Evolutionary conservation across 2,329 filamentous ascomycete species (phyloP), one percentile per base, ranked within the genome.

Genomic region (Colletotrichum viniferum): DNA sequence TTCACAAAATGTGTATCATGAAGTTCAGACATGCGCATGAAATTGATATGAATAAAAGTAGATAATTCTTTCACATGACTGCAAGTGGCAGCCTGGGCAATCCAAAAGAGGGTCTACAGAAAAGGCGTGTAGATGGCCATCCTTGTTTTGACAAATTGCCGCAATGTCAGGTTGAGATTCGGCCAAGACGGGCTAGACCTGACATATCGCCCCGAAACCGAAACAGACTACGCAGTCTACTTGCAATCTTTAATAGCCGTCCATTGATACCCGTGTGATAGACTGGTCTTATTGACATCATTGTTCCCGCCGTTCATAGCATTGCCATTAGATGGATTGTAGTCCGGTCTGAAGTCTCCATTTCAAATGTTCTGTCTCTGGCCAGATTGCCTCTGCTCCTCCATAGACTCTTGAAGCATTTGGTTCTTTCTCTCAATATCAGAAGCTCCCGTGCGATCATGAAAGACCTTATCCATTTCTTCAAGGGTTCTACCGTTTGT

Each of bases 21-120:
- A 12, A 21, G 18, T 48, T 48, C 5, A 21, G n/a, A 3, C n/a
- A 12, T 21, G 18, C 43, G 10, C 5, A 5, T 5, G n/a, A 13
- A 2, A 2, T 12, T 21, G 4, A 48, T 10, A 12, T 48, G 43
- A 13, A 2, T 48, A 18, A n/a, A 48, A 21, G 10, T 48, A 48
- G 0, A 0, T 4, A 4, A 4, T 12, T 21, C 7, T 48, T 48
- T 7, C 1, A 0, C 43, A 48, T 43, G 16, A 12, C 0, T 4
- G 10, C 3, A 21, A 43, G 38, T n/a, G 18, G 1, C 8, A n/a
- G 18, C 38, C 36, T 18, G 36, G 7, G 16, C 2, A 38, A 1
- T 38, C 36, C 36, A 38, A 38, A 18, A 18, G 36, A 0, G 7
- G 7, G 8, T 5, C 36, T 38, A 38, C 36, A 0, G 0, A 8